Evolutionary conservation across 164 flowering plant species (phyloP).

Genomic region (Umbellularia californica): DNA sequence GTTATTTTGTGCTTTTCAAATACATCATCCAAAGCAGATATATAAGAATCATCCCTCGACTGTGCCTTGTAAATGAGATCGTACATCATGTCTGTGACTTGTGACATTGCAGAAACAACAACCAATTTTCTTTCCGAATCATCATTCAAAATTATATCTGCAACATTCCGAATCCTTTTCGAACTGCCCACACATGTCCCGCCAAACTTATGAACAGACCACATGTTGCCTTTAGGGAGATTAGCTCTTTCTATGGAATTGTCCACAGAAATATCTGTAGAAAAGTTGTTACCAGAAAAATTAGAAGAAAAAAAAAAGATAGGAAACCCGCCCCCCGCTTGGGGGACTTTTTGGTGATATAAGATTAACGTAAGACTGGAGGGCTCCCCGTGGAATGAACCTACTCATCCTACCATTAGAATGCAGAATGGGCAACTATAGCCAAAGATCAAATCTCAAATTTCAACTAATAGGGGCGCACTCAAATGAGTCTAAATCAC

Average conservation of each 20-base stretch:
- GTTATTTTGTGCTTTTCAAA: conserved; percentile 70
- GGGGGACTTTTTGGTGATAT: not conserved
- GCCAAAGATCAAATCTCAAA: too few species aligned
- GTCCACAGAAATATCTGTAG: conserved; percentile 41
- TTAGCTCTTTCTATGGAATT: conserved; percentile 30
- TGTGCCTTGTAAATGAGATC: conserved; percentile 78
- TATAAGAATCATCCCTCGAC: conserved; percentile 75
- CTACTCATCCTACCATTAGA: too few species aligned
- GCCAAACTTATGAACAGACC: conserved; percentile 98
- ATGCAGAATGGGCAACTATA: too few species aligned
- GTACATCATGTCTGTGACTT: conserved; percentile 98
- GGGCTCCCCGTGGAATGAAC: too few species aligned
- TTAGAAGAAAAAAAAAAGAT: not conserved
- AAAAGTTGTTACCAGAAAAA: not conserved
- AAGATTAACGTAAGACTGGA: not conserved
- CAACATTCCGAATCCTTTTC: conserved; percentile 79
- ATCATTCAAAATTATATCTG: conserved; percentile 63
- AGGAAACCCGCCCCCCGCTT: too few species aligned
- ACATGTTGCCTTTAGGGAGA: conserved; percentile 69
- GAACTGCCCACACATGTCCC: conserved; percentile 93
- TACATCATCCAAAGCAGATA: conserved; percentile 68
- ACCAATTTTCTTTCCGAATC: conserved; percentile 76
- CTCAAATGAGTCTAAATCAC: too few species aligned
- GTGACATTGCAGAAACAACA: conserved; percentile 98
- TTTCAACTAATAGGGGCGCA: too few species aligned